Percentiles rank a stretch among this genome's conserved stretches.
Evolutionary conservation across 176 grass and related monocot genomes (phyloP).

Genomic region (Microstegium vimineum): DNA sequence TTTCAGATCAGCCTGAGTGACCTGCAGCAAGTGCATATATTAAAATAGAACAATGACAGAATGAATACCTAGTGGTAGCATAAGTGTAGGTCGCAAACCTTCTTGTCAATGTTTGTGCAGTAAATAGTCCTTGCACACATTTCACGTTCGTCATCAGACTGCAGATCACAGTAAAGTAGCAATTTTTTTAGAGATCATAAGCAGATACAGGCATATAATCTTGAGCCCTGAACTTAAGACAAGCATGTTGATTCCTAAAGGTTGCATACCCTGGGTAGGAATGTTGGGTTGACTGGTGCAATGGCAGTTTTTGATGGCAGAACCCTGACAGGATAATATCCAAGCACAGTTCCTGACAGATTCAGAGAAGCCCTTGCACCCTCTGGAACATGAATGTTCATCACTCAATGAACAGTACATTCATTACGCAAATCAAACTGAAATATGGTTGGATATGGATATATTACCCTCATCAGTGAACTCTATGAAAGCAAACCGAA

Average conservation of each 20-base stretch:
- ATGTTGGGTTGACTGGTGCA: conserved; percentile 93
- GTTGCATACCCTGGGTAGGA: conserved; percentile 78
- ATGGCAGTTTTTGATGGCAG: conserved; percentile 99
- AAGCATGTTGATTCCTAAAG: conserved; percentile 3
- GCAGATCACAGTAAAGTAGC: conserved; percentile 2
- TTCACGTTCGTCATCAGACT: conserved; percentile 98
- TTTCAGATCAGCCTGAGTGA: conserved; percentile 97
- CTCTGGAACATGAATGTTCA: conserved; percentile 46
- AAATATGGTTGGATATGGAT: conserved; percentile 2
- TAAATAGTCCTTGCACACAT: conserved; percentile 99
- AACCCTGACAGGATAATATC: conserved; percentile 96
- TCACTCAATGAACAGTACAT: conserved; percentile 9
- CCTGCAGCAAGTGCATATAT: conserved; percentile 45
- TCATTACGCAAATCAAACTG: conserved; percentile 10
- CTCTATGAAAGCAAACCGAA: conserved; percentile 99
- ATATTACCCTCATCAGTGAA: conserved; percentile 96
- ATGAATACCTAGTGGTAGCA: neutral
- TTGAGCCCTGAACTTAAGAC: neutral
- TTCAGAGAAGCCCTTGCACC: conserved; percentile 78
- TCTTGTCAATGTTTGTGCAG: conserved; percentile 99
- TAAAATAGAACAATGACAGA: conserved; percentile 18
- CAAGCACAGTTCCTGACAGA: conserved; percentile 91
- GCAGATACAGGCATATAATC: neutral
- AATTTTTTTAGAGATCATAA: conserved; percentile 23
- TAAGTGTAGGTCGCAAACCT: conserved; percentile 49